Evolutionary conservation across 148 eudicot genomes (phyloP).

Genomic region (Vaccinium macrocarpon): DNA sequence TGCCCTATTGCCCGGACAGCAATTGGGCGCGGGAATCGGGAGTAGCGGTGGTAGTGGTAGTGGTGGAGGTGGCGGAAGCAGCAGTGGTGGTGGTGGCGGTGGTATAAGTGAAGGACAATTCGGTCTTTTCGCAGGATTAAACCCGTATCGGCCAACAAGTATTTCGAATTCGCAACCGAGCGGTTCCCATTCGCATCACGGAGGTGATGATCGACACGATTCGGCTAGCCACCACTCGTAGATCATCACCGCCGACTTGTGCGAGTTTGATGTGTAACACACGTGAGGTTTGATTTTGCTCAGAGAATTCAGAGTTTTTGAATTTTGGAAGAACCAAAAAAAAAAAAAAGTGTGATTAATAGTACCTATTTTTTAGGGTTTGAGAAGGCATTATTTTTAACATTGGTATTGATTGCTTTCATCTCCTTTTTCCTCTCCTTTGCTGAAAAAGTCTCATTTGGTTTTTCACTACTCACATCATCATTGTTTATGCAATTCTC

Average conservation of each 20-base stretch:
- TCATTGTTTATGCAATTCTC: constrained; percentile 15
- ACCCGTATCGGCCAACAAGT: constrained; percentile 42
- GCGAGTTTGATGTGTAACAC: constrained; percentile 31
- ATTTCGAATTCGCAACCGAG: constrained; percentile 64
- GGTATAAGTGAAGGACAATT: constrained; percentile 49
- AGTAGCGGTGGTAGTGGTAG: constrained; percentile 22
- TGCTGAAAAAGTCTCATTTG: constrained; percentile 11
- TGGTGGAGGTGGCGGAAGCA: constrained; percentile 15
- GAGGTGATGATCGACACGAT: constrained; percentile 61
- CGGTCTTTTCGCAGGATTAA: constrained; percentile 59
- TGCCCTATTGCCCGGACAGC: constrained; percentile 71
- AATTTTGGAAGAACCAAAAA: neutral
- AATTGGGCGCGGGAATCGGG: constrained; percentile 40
- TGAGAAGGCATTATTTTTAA: constrained; percentile 29
- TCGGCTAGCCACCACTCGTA: constrained; percentile 54
- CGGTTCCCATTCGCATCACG: constrained; percentile 62
- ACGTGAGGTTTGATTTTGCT: constrained; percentile 41
- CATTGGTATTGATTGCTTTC: constrained; percentile 28
- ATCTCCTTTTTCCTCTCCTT: neutral
- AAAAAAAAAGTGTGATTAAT: constrained; percentile 35
- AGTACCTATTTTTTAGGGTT: constrained; percentile 29
- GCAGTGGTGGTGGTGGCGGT: constrained; percentile 10
- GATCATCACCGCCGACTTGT: constrained; percentile 10
- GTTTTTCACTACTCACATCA: constrained; percentile 16
- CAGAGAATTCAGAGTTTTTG: constrained; percentile 9